A percentile compares a stretch with the other conserved stretches of the same genome.
Conservation (phyloP, 2,329 filamentous ascomycete genomes). For the Incumbomyces lentus region DNA sequence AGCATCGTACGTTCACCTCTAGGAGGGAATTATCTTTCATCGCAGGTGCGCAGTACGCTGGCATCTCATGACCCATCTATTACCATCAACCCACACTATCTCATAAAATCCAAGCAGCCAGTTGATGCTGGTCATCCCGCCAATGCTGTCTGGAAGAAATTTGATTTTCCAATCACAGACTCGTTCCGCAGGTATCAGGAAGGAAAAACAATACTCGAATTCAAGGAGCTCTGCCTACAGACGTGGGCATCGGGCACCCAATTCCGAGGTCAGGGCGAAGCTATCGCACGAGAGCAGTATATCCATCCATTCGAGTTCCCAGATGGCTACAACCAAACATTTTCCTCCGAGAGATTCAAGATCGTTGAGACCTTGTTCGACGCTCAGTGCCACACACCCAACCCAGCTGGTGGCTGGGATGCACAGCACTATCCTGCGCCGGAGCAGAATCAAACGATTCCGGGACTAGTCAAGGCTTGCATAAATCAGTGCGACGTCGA, state of each 20-base stretch:
- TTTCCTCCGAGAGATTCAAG: constrained; percentile 76
- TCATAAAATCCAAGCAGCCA: constrained; percentile 74
- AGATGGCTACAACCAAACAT: constrained; percentile 91
- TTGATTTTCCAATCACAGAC: constrained; percentile 51
- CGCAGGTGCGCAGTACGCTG: constrained; percentile 76
- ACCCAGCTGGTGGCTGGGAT: constrained; percentile 30
- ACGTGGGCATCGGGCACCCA: constrained; percentile 54
- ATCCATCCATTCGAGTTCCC: constrained; percentile 86
- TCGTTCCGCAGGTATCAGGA: constrained; percentile 80
- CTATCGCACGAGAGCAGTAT: constrained; percentile 64
- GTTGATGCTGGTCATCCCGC: constrained; percentile 78
- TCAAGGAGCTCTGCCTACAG: constrained; percentile 95
- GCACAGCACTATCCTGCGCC: constrained; percentile 36
- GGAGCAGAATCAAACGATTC: constrained; percentile 68
- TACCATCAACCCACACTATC: constrained; percentile 71
- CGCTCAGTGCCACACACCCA: constrained; percentile 58
- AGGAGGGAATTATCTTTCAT: constrained; percentile 81
- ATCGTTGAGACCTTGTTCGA: constrained; percentile 88
- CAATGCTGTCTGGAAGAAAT: constrained; percentile 60
- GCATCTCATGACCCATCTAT: constrained; percentile 55
- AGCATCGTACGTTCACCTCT: constrained; percentile 76
- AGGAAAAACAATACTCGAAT: constrained; percentile 85
- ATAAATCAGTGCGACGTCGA: constrained; percentile 80
- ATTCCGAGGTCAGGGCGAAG: constrained; percentile 19
- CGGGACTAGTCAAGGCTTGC: constrained; percentile 67